Evolutionary conservation across 1,139 yeast species (phyloP).

Genomic region (Saccharomyces hybrid): DNA sequence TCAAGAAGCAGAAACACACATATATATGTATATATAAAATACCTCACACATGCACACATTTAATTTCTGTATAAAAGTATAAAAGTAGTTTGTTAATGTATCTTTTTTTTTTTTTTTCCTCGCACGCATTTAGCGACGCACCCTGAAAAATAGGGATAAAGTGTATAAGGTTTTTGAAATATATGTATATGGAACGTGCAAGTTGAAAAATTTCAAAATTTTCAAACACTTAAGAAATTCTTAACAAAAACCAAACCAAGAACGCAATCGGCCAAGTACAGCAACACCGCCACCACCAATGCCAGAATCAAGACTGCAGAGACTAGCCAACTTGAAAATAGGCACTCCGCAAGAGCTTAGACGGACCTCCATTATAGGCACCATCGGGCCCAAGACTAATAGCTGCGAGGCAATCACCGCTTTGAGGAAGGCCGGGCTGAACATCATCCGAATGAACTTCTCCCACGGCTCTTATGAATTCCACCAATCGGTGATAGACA

Average conservation of each 20-base stretch:
- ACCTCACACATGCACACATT: background rate
- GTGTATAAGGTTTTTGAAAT: background rate
- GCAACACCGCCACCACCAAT: slow-evolving; percentile 2
- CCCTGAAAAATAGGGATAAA: background rate
- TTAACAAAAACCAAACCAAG: too few species aligned
- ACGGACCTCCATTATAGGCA: slow-evolving; percentile 94
- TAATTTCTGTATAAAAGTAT: background rate
- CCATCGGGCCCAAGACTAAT: slow-evolving; percentile 97
- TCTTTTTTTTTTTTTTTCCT: background rate
- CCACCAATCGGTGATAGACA: slow-evolving; percentile 93
- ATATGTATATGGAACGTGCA: background rate
- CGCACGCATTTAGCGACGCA: background rate
- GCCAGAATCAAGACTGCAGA: slow-evolving; percentile 42
- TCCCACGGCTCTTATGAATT: slow-evolving; percentile 96
- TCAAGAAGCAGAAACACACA: background rate
- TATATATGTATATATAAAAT: background rate
- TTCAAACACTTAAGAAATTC: too few species aligned
- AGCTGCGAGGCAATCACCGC: slow-evolving; percentile 72
- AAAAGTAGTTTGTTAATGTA: background rate
- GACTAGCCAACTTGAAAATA: slow-evolving; percentile 83
- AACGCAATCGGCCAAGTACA: background rate
- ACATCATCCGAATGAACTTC: slow-evolving; percentile 97
- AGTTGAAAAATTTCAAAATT: too few species aligned
- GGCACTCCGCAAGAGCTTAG: slow-evolving; percentile 75
- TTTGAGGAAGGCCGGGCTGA: slow-evolving; percentile 93